Percentiles rank a stretch among this genome's conserved stretches.
These are phyloP conservation scores for Teunomyces pallodes DNA, from an alignment of 805 yeast species.

Conservation along the genomic window DNA sequence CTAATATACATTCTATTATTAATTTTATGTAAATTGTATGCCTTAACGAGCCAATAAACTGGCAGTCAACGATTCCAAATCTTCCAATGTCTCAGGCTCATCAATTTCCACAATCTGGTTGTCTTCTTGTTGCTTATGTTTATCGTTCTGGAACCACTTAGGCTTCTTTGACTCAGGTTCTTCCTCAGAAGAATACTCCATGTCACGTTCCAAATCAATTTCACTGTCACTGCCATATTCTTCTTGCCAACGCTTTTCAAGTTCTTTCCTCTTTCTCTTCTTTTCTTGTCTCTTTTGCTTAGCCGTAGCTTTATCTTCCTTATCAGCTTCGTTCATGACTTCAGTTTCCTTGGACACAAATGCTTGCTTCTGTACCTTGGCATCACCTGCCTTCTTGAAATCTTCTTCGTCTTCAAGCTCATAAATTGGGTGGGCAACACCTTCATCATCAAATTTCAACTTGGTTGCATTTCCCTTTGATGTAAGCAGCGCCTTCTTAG, in stretches of 20 bases:
- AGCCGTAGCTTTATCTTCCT: constrained; percentile 73
- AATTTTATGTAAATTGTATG: neutral
- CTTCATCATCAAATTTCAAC: constrained; percentile 89
- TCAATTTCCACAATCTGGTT: constrained; percentile 65
- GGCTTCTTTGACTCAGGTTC: constrained; percentile 41
- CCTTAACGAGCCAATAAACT: constrained; percentile 33
- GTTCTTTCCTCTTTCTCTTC: constrained; percentile 84
- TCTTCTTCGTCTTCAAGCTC: constrained; percentile 90
- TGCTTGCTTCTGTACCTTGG: constrained; percentile 60
- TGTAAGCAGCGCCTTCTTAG: constrained; percentile 71
- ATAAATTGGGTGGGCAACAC: constrained; percentile 85
- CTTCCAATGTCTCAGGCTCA: constrained; percentile 88
- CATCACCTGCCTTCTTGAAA: constrained; percentile 72
- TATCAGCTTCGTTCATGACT: constrained; percentile 70
- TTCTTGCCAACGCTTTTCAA: constrained; percentile 54
- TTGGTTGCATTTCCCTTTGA: constrained; percentile 71
- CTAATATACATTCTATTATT: constrained; percentile 1
- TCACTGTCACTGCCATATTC: constrained; percentile 33
- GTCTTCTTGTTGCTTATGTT: constrained; percentile 20
- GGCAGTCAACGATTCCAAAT: constrained; percentile 82
- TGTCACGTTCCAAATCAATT: constrained; percentile 46
- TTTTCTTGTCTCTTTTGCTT: constrained; percentile 79
- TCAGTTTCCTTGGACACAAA: constrained; percentile 66
- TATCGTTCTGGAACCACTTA: constrained; percentile 49
- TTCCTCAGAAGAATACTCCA: constrained; percentile 34